A percentile compares a stretch with the other conserved stretches of the same genome.
These are phyloP conservation scores for Penicillium verrucosum DNA, from an alignment of 2,329 filamentous ascomycete species.

Conservation along the genomic window DNA sequence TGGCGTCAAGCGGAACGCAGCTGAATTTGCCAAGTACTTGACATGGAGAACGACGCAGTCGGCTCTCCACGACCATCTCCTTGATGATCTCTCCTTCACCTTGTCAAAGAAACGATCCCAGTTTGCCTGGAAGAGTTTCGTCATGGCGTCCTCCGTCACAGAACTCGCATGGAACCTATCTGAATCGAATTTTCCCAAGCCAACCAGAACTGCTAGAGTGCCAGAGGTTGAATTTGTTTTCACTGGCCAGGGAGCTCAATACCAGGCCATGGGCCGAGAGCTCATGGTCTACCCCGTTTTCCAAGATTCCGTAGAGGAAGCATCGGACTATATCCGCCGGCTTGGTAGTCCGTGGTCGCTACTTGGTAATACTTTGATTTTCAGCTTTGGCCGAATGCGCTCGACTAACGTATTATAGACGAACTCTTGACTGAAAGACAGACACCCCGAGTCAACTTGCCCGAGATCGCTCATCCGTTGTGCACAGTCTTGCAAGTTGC, in stretches of 20 bases:
- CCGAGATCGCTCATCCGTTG: constrained; percentile 29
- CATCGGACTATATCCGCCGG: constrained; percentile 21
- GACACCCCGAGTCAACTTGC: constrained; percentile 21
- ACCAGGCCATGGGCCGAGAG: constrained; percentile 34
- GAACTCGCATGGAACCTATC: constrained; percentile 17
- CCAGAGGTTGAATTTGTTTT: constrained; percentile 35
- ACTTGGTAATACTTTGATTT: constrained; percentile 15
- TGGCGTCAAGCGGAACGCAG: constrained; percentile 22
- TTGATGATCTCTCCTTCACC: constrained; percentile 25
- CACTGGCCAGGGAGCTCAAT: constrained; percentile 41
- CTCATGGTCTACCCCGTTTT: constrained; percentile 26
- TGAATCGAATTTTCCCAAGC: constrained; percentile 12
- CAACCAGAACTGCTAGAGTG: constrained; percentile 1
- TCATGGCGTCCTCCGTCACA: constrained; percentile 11
- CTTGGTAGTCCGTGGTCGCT: constrained; percentile 27
- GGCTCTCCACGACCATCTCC: constrained; percentile 6
- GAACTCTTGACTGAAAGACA: constrained; percentile 23
- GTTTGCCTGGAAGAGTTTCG: constrained; percentile 20
- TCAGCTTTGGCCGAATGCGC: not conserved
- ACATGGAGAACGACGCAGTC: not conserved
- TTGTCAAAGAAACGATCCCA: constrained; percentile 16
- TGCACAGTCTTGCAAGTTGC: constrained; percentile 33
- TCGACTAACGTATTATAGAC: constrained; percentile 14
- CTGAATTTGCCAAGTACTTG: constrained; percentile 16
- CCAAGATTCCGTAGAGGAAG: constrained; percentile 20